phyloP scores from a whole-genome alignment of 2,329 filamentous ascomycete species.

The Fusarium pseudoanthophilum region DNA sequence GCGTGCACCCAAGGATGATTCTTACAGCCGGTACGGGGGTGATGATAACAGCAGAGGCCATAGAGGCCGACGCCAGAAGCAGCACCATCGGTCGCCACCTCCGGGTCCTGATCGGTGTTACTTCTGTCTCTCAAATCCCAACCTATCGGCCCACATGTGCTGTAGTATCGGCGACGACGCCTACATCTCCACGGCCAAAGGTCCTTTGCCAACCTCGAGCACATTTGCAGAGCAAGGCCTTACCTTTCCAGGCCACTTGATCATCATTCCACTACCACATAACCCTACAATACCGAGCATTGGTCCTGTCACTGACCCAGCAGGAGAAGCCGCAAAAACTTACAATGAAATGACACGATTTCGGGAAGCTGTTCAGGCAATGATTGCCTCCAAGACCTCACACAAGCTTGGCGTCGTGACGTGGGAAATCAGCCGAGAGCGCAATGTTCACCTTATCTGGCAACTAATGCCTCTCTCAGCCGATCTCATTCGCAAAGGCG shows the following conservation, averaged over 20 bases:
- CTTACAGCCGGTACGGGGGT: slow-evolving; percentile 66
- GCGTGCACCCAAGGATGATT: slow-evolving; percentile 60
- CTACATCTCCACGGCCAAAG: slow-evolving; percentile 93
- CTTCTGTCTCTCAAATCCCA: slow-evolving; percentile 92
- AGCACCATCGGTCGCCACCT: slow-evolving; percentile 62
- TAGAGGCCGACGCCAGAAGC: slow-evolving; percentile 58
- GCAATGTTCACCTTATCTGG: slow-evolving; percentile 92
- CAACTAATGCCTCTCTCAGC: slow-evolving; percentile 84
- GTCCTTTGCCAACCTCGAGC: slow-evolving; percentile 77
- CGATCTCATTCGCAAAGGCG: slow-evolving; percentile 73
- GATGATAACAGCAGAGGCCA: slow-evolving; percentile 57
- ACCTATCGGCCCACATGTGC: slow-evolving; percentile 86
- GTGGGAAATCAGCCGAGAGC: slow-evolving; percentile 87
- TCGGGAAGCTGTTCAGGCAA: slow-evolving; percentile 78
- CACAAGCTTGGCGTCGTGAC: slow-evolving; percentile 82
- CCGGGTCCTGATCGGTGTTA: slow-evolving; percentile 85
- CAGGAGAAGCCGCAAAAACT: slow-evolving; percentile 68
- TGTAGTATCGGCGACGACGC: slow-evolving; percentile 87
- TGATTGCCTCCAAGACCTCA: slow-evolving; percentile 70
- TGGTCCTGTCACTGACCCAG: slow-evolving; percentile 60
- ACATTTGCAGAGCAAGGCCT: slow-evolving; percentile 75
- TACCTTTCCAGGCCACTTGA: slow-evolving; percentile 83
- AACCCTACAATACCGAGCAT: slow-evolving; percentile 79
- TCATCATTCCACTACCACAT: slow-evolving; percentile 91
- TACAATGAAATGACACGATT: slow-evolving; percentile 87